Base-by-base conservation (phyloP, 768 basidiomycete genomes). In the Clavulina sp. region DNA sequence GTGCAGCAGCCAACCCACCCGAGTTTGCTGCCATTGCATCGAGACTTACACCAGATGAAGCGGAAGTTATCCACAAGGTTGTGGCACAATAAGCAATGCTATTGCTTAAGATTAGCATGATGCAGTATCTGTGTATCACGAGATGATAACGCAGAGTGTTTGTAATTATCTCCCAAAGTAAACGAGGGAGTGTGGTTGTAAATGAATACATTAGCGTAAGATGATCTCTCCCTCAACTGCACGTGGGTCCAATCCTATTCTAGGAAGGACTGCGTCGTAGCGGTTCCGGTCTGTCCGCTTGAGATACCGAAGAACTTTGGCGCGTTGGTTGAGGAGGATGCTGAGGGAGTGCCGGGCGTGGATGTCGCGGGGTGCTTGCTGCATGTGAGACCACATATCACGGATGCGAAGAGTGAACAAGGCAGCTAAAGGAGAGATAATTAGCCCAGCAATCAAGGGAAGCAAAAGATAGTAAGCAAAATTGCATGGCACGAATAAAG, bases 181-280 rank as follows among this genome's bases (percentile, higher is more conserved):
- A 46, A 46, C 19, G 34, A 38, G 34, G 9, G 34, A 38, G 34
- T n/a, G 34, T 19, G 19, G 34, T 38, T 38, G 24, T 28, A 13
- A 16, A 46, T 33, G n/a, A n/a, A n/a, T n/a, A 54, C 41, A 21
- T 51, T 28, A 52, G 30, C 48, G 56, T 9, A 92, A 74, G 50
- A 86, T 73, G 33, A 96, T 68, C 63, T 96, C 91, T 38, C 91
- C 92, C 64, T 95, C 89, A 1, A 97, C 86, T 33, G 81, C 78
- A 55, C 71, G 71, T 30, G 75, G 71, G 57, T 91, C 84, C 21
- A 96, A 63, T 2, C 82, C 92, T 24, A 95, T 68, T 54, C 79
- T 75, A 43, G 73, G 69, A 48, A 97, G 71, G 24, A 84, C 60
- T 16, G 65, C 67, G 53, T 87, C 82, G 59, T 92, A 95, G 47